Conservation (phyloP, 2,329 filamentous ascomycete species). For the Pezicula rhizophila region DNA sequence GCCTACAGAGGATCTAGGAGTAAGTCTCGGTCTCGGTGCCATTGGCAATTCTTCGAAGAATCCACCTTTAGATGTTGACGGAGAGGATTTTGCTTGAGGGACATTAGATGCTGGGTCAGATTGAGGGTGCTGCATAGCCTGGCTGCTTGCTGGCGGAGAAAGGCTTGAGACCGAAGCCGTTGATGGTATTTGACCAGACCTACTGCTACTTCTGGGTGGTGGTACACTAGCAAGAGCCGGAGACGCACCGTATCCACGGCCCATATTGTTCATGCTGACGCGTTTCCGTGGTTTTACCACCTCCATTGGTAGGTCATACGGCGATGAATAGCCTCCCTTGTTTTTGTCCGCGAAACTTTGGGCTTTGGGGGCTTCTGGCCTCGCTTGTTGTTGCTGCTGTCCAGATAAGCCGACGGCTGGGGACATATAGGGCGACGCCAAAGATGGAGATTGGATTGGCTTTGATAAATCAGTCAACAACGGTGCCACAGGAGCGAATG, state of each 20-base stretch:
- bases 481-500: conserved; percentile 23
- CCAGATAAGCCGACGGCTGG: conserved; percentile 14
- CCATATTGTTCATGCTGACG: conserved; percentile 43
- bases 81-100: background rate
- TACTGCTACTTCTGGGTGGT: conserved; percentile 25
- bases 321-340: conserved; percentile 88
- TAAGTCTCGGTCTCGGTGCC: conserved; percentile 53
- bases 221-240: conserved; percentile 8
- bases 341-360: conserved; percentile 88
- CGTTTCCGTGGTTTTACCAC: conserved; percentile 67
- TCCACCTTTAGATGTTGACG: conserved; percentile 37
- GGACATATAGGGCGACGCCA: conserved; percentile 15
- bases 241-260: conserved; percentile 17
- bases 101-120: conserved; percentile 4
- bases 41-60: conserved; percentile 78
- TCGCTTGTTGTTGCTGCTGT: conserved; percentile 21
- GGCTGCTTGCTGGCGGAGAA: conserved; percentile 16
- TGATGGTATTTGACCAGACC: conserved; percentile 14
- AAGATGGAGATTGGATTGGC: conserved; percentile 7
- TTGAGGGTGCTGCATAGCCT: conserved; percentile 9
- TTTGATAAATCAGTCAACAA: conserved; percentile 25
- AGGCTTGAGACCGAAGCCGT: conserved; percentile 13
- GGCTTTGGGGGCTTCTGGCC: conserved; percentile 47
- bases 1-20: conserved; percentile 41
- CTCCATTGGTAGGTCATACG: conserved; percentile 91